phyloP scores from a whole-genome alignment of 2,329 filamentous ascomycete species.

The Nannizziopsis barbatae region DNA sequence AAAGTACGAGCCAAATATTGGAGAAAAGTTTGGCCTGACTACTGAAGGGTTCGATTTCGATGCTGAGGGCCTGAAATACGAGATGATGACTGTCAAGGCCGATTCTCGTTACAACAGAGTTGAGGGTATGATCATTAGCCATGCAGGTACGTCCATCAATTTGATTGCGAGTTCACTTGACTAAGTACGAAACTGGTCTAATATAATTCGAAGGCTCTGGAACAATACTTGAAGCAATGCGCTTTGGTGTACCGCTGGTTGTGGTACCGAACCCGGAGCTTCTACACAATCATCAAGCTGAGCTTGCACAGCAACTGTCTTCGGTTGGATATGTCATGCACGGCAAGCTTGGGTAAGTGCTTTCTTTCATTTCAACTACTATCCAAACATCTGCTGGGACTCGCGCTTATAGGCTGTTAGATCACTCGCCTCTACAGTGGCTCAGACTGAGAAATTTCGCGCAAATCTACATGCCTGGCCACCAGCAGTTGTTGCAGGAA shows the following conservation, averaged over 20 bases:
- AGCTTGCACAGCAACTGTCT: conserved; percentile 68
- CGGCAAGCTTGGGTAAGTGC: conserved; percentile 52
- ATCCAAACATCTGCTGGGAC: conserved; percentile 10
- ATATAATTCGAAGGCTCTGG: conserved; percentile 57
- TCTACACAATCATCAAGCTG: conserved; percentile 81
- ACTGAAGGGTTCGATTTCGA: conserved; percentile 59
- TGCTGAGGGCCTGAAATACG: conserved; percentile 44
- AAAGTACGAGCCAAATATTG: conserved; percentile 19
- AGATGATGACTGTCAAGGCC: conserved; percentile 47
- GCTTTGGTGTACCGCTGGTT: conserved; percentile 63
- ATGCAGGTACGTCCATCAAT: conserved; percentile 58
- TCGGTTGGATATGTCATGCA: conserved; percentile 65
- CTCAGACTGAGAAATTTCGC: conserved; percentile 39
- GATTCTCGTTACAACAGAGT: conserved; percentile 27
- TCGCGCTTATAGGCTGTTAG: conserved; percentile 22
- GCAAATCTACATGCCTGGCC: conserved; percentile 39
- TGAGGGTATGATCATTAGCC: conserved; percentile 70
- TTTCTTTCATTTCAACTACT: not conserved
- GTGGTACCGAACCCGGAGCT: conserved; percentile 77
- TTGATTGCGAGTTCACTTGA: not conserved
- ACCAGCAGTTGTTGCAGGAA: conserved; percentile 36
- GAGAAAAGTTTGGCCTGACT: conserved; percentile 32
- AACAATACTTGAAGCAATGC: conserved; percentile 72
- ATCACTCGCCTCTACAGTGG: conserved; percentile 38
- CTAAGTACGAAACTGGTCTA: not conserved